Base-by-base conservation (phyloP, 2,329 filamentous ascomycete species). In the Penicillium sclerotigenum region DNA sequence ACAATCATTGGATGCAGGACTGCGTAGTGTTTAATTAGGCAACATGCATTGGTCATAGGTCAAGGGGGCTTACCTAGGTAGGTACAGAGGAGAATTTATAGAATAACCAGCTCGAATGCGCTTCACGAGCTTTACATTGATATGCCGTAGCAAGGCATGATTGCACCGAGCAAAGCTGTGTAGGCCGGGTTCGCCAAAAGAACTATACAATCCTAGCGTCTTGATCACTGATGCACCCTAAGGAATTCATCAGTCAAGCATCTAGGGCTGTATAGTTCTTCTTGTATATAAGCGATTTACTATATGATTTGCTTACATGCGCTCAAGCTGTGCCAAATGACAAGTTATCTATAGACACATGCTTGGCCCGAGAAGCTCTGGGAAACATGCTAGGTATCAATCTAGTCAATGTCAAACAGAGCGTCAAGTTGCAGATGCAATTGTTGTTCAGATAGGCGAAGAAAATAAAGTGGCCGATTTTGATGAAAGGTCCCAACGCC, bases 401-500 rank as follows among this genome's bases (percentile, higher is more conserved):
- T 14, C 33, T 38, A 45, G 24, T 20, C 20, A 28, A 33, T 51
- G 14, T 22, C 31, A 46, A 46, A 29, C 29, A 29, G 20, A 41
- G 36, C 45, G 22, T 45, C 20, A 36, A 33, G 9, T 36, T 18
- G 16, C 33, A 10, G 20, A 47, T 18, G 34, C 33, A 40, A n/a
- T 38, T n/a, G 49, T 47, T 18, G 40, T 46, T 16, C 26, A 28
- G 7, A 31, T 18, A 20, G 20, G 41, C 3, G 50, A 37, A 47
- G 36, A 34, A 41, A 45, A 42, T 43, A 22, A 41, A 43, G 29
- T 47, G 36, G 49, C 36, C 31, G 34, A 28, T 33, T 38, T 33
- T 16, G 59, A 66, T 60, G 54, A 61, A 56, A 54, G 42, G 47
- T 69, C 65, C 68, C 63, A 71, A 72, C 69, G 67, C 70, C 71